Base-by-base conservation (phyloP, 2,329 filamentous ascomycete genomes). In the Colletotrichum karsti region DNA sequence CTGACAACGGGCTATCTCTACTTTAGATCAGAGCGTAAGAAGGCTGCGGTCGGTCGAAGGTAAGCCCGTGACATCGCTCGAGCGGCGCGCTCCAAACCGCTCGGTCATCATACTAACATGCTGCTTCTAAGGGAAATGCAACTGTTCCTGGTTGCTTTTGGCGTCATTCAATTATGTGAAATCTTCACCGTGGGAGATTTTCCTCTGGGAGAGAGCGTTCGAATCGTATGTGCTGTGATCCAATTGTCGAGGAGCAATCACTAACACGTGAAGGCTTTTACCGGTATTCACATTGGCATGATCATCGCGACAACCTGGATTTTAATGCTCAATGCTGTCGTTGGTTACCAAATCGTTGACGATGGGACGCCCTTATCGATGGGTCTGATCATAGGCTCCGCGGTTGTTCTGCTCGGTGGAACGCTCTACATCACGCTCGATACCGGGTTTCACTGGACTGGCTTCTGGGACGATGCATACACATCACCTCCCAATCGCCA, bases 341-440 rank as follows among this genome's bases (percentile, higher is more conserved):
- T 99, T 50, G 96, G 96, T 50, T 99, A 93, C 79, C 96, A 99
- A 78, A 82, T 98, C 22, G 85, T 98, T 48, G 96, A 99, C 73
- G 96, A 99, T 74, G 96, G 96, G 53, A 99, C 96, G 1, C 86
- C 92, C 1, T 80, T 97, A 24, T 98, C 95, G 0, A 76, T 98
- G 13, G 92, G 88, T 6, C 85, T 98, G 4, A 90, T 97, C 59
- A 70, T 91, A 56, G 82, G 83, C 44, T 98, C 95, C 13, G 91
- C 92, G 0, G 80, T 85, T 10, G 82, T 89, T 13, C 83, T 98
- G 61, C 93, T 98, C 75, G 84, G 98, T 70, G 96, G 96, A 64
- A 97, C 95, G 2, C 95, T 95, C 35, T 99, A 98, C 79, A 97
- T 99, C 76, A 93, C 94, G 12, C 91, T 99, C 70, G 96, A 99